Conservation (phyloP, 2,329 filamentous ascomycete species). For the Arthrobotrys sphaeroides region DNA sequence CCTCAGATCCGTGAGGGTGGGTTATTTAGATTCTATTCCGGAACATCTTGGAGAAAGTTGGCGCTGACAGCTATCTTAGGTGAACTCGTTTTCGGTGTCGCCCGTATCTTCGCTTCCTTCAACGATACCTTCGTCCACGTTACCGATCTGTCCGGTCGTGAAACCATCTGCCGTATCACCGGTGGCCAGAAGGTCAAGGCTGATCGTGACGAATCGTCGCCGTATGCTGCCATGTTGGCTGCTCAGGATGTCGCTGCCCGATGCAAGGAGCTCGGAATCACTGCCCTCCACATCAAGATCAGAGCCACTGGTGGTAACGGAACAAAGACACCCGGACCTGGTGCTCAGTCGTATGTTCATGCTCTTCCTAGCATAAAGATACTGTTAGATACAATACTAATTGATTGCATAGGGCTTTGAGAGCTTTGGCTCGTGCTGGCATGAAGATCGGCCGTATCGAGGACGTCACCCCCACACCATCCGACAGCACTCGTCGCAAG, state of each 20-base stretch:
- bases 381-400: not conserved
- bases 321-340: slow-evolving; percentile 99
- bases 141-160: slow-evolving; percentile 99
- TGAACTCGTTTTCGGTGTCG: slow-evolving; percentile 97
- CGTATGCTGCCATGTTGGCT: slow-evolving; percentile 99
- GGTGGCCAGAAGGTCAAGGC: slow-evolving; percentile 99
- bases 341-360: slow-evolving; percentile 78
- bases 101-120: slow-evolving; percentile 96
- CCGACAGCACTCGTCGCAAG: slow-evolving; percentile 99
- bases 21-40: slow-evolving; percentile 32
- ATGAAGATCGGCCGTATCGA: slow-evolving; percentile 99
- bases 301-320: slow-evolving; percentile 99
- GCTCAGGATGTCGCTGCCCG: slow-evolving; percentile 96
- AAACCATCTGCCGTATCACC: slow-evolving; percentile 99
- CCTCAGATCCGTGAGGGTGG: slow-evolving; percentile 94
- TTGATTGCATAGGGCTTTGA: slow-evolving; percentile 72
- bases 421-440: slow-evolving; percentile 96
- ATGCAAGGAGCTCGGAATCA: slow-evolving; percentile 86
- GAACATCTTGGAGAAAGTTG: not conserved
- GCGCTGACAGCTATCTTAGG: slow-evolving; percentile 65
- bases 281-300: slow-evolving; percentile 99
- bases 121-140: slow-evolving; percentile 97
- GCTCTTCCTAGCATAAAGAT: not conserved
- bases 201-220: slow-evolving; percentile 99
- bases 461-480: slow-evolving; percentile 98